These are phyloP conservation scores for Chenopodium berlandieri DNA, from an alignment of 148 eudicot genomes.

Conservation along the genomic window DNA sequence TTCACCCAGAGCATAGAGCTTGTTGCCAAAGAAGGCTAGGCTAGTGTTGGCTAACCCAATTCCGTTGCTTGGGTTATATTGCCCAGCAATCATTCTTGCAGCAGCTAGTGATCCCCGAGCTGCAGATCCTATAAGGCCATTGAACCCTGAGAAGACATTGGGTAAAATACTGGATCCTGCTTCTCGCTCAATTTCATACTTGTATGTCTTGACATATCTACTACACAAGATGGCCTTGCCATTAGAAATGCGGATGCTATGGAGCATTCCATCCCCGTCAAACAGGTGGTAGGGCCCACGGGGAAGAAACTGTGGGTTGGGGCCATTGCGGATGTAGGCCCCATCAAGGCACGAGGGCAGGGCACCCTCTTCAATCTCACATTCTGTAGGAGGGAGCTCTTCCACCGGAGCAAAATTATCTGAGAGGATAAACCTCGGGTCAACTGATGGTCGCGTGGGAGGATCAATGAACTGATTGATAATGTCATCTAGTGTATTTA, in stretches of 20 bases:
- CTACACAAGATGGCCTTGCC: conserved; percentile 67
- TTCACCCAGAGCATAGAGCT: conserved; percentile 52
- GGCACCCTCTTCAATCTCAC: conserved; percentile 46
- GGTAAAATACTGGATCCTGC: conserved; percentile 42
- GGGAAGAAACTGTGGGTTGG: conserved; percentile 75
- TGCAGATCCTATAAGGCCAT: conserved; percentile 41
- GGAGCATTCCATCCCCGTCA: conserved; percentile 89
- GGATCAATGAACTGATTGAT: conserved; percentile 60
- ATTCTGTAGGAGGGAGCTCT: conserved; percentile 65
- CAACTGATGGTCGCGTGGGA: conserved; percentile 46
- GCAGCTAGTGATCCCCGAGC: conserved; percentile 43
- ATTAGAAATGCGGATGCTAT: conserved; percentile 43
- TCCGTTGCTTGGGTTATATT: conserved; percentile 41
- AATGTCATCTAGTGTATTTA: conserved; percentile 47
- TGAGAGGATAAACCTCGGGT: conserved; percentile 55
- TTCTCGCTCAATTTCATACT: conserved; percentile 38
- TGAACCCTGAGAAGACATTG: conserved; percentile 55
- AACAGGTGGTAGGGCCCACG: conserved; percentile 77
- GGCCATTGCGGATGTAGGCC: conserved; percentile 81
- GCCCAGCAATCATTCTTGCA: conserved; percentile 37
- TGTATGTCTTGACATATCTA: conserved; percentile 67
- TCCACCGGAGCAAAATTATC: conserved; percentile 67
- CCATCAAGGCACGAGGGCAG: conserved; percentile 65
- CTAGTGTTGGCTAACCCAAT: conserved; percentile 61
- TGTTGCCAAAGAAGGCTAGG: conserved; percentile 40